Percentiles rank a stretch among this genome's conserved stretches.
Evolutionary conservation across 352 stramenopile species (phyloP).

Genomic region (Phytopythium litorale): DNA sequence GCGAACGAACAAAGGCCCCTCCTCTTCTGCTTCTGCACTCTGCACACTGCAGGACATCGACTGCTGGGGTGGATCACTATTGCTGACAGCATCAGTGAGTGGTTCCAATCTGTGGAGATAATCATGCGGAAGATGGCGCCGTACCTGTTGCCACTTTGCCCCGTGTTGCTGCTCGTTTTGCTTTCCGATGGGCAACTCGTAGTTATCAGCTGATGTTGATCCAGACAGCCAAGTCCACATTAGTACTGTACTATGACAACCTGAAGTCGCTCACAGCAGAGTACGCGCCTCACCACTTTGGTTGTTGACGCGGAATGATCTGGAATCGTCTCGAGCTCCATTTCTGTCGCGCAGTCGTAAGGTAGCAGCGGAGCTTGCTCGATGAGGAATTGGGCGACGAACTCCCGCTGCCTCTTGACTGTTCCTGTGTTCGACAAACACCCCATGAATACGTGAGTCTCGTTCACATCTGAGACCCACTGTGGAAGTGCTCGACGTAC

Average conservation of each 20-base stretch:
- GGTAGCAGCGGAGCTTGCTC: conserved; percentile 34
- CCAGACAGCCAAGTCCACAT: neutral
- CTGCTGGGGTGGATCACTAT: neutral
- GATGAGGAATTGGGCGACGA: conserved; percentile 46
- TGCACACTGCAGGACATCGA: neutral
- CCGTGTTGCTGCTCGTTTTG: neutral
- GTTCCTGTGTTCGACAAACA: neutral
- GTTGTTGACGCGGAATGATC: neutral
- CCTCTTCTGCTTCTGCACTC: neutral
- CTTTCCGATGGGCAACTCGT: neutral
- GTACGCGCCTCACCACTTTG: neutral
- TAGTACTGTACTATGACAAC: neutral
- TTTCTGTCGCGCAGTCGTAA: conserved; percentile 38
- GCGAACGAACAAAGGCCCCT: neutral
- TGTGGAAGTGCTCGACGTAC: conserved; percentile 17
- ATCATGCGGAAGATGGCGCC: neutral
- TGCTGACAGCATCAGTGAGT: neutral
- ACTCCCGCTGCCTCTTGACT: conserved; percentile 28
- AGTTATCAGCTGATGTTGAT: neutral
- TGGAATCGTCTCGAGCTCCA: conserved; percentile 27
- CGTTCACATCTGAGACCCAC: neutral
- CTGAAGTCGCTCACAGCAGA: neutral
- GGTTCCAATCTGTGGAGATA: too few species aligned
- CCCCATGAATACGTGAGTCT: neutral
- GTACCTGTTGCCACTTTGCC: neutral